Conservation (phyloP, 208 protist species). For the Leptomonas pyrrhocoris region DNA sequence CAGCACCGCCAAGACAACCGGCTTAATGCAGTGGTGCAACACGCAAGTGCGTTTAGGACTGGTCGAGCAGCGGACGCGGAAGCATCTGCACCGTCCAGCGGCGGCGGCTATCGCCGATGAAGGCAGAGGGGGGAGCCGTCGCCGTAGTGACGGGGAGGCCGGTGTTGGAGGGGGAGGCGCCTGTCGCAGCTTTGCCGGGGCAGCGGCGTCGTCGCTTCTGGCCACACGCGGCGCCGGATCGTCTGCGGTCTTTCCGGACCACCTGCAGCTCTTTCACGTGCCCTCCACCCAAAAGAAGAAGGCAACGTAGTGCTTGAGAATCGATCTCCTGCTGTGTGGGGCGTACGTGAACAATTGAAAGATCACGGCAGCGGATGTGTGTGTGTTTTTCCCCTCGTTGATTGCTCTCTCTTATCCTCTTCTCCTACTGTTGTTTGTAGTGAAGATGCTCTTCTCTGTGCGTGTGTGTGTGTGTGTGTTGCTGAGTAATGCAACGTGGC, state of each 20-base stretch:
- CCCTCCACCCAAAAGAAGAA: background rate
- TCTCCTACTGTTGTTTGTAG: too few relatives aligned
- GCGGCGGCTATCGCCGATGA: background rate
- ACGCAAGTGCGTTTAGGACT: conserved; percentile 53
- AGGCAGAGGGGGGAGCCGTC: background rate
- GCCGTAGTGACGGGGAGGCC: background rate
- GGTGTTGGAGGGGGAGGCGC: background rate
- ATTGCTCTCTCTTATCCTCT: too few relatives aligned
- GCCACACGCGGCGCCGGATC: conserved; percentile 3
- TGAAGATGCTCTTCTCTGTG: too few relatives aligned
- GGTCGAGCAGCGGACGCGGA: conserved; percentile 31
- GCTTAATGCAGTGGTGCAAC: conserved; percentile 81
- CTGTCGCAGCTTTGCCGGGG: background rate
- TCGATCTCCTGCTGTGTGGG: too few relatives aligned
- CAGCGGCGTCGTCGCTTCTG: conserved; percentile 1
- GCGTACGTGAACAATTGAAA: too few relatives aligned
- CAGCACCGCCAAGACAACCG: conserved; percentile 46
- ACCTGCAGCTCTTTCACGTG: conserved; percentile 25
- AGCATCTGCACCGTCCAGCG: conserved; percentile 18
- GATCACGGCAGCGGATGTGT: too few relatives aligned
- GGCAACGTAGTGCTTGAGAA: background rate
- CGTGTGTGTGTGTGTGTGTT: too few relatives aligned
- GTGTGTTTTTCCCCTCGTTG: too few relatives aligned
- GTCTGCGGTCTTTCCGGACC: conserved; percentile 13
- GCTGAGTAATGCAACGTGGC: too few relatives aligned